Conservation (phyloP, 2,329 filamentous ascomycete species). For the Sphaceloma murrayae region DNA sequence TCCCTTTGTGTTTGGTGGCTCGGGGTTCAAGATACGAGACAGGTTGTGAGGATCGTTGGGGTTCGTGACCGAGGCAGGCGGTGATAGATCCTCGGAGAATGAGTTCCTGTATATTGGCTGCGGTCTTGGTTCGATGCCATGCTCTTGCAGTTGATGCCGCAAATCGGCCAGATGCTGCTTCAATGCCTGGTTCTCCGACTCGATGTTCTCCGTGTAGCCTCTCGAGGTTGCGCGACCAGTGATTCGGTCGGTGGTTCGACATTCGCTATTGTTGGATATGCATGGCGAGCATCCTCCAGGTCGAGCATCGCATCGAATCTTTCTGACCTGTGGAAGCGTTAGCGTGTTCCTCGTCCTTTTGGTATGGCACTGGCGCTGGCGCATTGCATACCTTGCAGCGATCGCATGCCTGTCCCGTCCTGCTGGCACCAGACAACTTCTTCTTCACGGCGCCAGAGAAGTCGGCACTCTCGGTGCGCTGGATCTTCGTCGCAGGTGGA, state of each 20-base stretch:
- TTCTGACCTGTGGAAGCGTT: conserved; percentile 51
- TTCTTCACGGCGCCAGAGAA: conserved; percentile 39
- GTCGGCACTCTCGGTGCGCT: conserved; percentile 26
- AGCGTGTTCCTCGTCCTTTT: background rate
- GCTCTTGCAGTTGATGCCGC: conserved; percentile 53
- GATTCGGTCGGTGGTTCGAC: conserved; percentile 78
- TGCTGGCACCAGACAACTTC: conserved; percentile 44
- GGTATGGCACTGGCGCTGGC: background rate
- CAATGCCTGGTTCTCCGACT: conserved; percentile 61
- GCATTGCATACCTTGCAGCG: conserved; percentile 63
- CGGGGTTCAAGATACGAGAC: conserved; percentile 16
- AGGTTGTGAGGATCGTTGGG: conserved; percentile 16
- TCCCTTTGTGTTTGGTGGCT: conserved; percentile 12
- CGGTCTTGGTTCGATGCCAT: conserved; percentile 52
- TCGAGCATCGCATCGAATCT: conserved; percentile 77
- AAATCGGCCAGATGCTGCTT: conserved; percentile 57
- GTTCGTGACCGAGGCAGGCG: background rate
- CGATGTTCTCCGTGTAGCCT: conserved; percentile 68
- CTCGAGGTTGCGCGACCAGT: conserved; percentile 69
- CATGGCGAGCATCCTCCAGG: conserved; percentile 77
- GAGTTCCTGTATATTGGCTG: conserved; percentile 18
- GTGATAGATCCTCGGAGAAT: background rate
- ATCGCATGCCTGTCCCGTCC: conserved; percentile 80
- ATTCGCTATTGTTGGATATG: conserved; percentile 63
- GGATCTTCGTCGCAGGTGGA: conserved; percentile 22